phyloP scores from a whole-genome alignment of 176 grass and related monocot genomes.

The Carex pumila region DNA sequence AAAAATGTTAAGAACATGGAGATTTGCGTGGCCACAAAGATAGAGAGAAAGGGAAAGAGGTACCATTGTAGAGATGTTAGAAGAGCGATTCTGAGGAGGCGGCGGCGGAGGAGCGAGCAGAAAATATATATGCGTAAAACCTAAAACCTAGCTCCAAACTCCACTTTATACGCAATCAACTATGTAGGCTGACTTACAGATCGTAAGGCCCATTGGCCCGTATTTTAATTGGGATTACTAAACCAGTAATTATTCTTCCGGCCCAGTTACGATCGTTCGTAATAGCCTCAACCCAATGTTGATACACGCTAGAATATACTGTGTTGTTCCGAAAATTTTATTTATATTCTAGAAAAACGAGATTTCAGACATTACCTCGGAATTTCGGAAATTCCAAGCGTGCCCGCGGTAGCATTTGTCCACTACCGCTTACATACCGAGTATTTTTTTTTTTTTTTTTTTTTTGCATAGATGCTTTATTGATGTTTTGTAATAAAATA shows the following conservation, averaged over 20 bases:
- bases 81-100: not conserved
- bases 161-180: not conserved
- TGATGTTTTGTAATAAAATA: no score
- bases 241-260: not conserved
- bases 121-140: not conserved
- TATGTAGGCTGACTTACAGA: not conserved
- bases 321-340: no score
- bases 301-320: not conserved
- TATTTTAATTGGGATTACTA: not conserved
- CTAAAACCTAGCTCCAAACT: not conserved
- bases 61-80: slow-evolving; percentile 38
- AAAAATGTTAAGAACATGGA: not conserved
- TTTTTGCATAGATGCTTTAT: no score
- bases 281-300: not conserved
- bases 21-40: not conserved
- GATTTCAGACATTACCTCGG: no score
- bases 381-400: no score
- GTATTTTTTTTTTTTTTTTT: no score
- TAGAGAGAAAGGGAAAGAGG: not conserved
- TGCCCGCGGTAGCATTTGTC: no score
- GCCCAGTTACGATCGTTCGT: not conserved
- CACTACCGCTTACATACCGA: no score
- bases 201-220: not conserved
- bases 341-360: no score
- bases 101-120: slow-evolving; percentile 19